Evolutionary conservation across 805 yeast genomes (phyloP).

Genomic region (Yamadazyma takamatsuzukensis): DNA sequence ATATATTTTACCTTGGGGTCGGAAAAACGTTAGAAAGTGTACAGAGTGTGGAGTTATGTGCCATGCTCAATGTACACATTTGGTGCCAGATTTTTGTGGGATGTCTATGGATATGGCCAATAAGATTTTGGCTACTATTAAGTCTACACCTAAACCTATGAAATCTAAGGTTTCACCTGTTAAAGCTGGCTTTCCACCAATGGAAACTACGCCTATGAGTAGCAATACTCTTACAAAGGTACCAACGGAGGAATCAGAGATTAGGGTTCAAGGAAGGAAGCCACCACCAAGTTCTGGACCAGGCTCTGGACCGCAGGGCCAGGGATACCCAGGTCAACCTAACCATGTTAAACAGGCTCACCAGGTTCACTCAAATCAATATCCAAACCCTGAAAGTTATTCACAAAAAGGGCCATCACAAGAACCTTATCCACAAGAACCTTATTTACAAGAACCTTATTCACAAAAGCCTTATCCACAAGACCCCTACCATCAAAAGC

Average conservation of each 20-base stretch:
- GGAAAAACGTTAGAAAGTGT: constrained; percentile 89
- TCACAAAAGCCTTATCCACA: constrained; percentile 18
- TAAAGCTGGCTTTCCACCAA: constrained; percentile 12
- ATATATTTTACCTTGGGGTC: constrained; percentile 90
- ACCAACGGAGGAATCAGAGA: no score
- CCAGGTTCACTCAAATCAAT: no score
- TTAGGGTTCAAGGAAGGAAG: no score
- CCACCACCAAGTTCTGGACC: no score
- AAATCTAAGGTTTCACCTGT: constrained; percentile 3
- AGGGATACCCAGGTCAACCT: no score
- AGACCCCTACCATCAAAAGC: constrained; percentile 13
- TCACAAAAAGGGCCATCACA: no score
- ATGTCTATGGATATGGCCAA: constrained; percentile 98
- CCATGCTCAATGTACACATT: constrained; percentile 86
- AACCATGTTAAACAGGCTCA: no score
- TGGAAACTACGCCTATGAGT: constrained; percentile 10
- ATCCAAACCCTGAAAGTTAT: no score
- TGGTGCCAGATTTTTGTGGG: constrained; percentile 98
- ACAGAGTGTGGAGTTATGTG: constrained; percentile 93
- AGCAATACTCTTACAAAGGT: constrained; percentile 5
- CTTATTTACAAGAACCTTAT: constrained; percentile 9
- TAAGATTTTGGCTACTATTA: constrained; percentile 78
- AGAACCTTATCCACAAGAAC: no score
- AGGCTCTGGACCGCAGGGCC: no score
- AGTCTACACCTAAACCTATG: constrained; percentile 49